Evolutionary conservation across 2,329 filamentous ascomycete species (phyloP).

Genomic region (Aspergillus udagawae): DNA sequence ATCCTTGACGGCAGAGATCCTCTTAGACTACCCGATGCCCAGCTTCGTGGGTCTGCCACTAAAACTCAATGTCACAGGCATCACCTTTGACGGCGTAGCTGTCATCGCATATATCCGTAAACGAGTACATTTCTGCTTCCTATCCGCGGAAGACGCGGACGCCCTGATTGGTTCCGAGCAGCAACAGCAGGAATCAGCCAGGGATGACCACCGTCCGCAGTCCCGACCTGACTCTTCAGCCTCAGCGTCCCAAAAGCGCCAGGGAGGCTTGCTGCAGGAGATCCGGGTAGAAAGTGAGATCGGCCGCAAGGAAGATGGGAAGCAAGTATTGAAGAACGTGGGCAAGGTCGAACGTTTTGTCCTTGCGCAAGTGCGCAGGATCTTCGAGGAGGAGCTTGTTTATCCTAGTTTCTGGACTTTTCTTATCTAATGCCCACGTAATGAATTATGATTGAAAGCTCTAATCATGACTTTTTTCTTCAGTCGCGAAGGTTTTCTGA

Average conservation of each 20-base stretch:
- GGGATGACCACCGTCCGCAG: conserved; percentile 27
- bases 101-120: conserved; percentile 88
- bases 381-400: conserved; percentile 98
- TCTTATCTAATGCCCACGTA: conserved; percentile 58
- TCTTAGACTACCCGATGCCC: conserved; percentile 97
- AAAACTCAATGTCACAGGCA: conserved; percentile 88
- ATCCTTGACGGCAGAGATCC: conserved; percentile 87
- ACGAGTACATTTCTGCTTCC: conserved; percentile 87
- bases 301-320: conserved; percentile 82
- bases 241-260: conserved; percentile 33
- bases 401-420: conserved; percentile 99
- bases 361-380: conserved; percentile 89
- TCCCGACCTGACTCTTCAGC: conserved; percentile 29
- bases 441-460: not conserved
- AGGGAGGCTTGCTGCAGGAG: conserved; percentile 81
- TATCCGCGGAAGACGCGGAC: conserved; percentile 85
- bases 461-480: not conserved
- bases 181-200: conserved; percentile 28
- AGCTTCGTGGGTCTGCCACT: conserved; percentile 95
- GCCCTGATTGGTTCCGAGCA: conserved; percentile 59
- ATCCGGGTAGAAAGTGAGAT: conserved; percentile 98
- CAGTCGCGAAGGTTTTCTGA: no score
- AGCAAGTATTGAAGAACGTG: conserved; percentile 95
- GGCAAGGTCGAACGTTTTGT: conserved; percentile 98
- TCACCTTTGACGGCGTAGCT: conserved; percentile 92